Percentiles rank a stretch among this genome's conserved stretches.
These are phyloP conservation scores for Hemisphaericaspora xylanilytica DNA, from an alignment of 1,139 yeast genomes.

Conservation along the genomic window DNA sequence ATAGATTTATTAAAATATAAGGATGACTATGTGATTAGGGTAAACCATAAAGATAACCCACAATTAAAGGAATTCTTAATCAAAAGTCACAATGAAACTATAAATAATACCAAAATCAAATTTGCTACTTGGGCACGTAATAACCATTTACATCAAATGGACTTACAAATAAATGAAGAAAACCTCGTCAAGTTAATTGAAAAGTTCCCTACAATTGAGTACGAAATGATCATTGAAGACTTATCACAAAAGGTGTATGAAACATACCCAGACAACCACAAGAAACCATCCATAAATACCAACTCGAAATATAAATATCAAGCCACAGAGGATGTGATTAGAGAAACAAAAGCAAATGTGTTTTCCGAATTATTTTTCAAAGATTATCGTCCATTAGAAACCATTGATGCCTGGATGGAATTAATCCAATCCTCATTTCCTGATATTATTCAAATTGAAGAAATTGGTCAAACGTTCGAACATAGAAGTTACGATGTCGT, in stretches of 20 bases:
- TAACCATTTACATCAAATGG: constrained; percentile 25
- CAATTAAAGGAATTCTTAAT: constrained; percentile 22
- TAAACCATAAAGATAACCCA: constrained; percentile 19
- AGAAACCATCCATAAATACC: constrained; percentile 11
- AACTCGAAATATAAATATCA: constrained; percentile 15
- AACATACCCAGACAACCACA: constrained; percentile 42
- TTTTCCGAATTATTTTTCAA: constrained; percentile 56
- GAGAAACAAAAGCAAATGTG: constrained; percentile 20
- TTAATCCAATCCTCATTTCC: constrained; percentile 56
- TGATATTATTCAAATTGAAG: constrained; percentile 54
- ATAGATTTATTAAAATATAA: constrained; percentile 50
- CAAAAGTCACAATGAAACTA: constrained; percentile 1
- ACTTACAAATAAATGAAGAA: constrained; percentile 31
- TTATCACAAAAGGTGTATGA: constrained; percentile 56
- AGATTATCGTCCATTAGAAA: constrained; percentile 65
- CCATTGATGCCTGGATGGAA: constrained; percentile 72
- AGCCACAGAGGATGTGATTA: constrained; percentile 20
- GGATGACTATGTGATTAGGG: constrained; percentile 52
- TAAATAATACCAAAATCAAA: constrained; percentile 11
- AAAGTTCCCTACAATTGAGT: constrained; percentile 22
- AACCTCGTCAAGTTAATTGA: constrained; percentile 23
- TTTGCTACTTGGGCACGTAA: constrained; percentile 35
- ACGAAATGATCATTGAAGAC: constrained; percentile 49
- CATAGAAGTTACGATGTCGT: constrained; percentile 67
- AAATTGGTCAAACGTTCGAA: constrained; percentile 73